These are phyloP conservation scores for Hordeum marinum DNA, from an alignment of 176 grass and related monocot genomes.

Conservation along the genomic window DNA sequence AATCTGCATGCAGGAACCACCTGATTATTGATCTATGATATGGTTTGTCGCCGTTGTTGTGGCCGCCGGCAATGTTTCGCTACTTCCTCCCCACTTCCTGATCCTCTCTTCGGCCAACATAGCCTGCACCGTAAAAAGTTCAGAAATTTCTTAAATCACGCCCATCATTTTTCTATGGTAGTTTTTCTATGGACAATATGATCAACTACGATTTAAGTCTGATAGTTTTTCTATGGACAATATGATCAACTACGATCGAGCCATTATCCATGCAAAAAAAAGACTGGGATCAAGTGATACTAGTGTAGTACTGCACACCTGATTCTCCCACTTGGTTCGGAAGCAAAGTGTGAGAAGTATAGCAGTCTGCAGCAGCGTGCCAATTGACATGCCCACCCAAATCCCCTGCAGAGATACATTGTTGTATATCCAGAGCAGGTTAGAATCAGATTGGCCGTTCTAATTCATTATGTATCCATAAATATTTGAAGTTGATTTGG, in stretches of 20 bases:
- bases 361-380: conserved; percentile 67
- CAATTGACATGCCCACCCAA: conserved; percentile 86
- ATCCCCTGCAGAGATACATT: conserved; percentile 64
- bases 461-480: background rate
- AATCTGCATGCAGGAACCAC: background rate
- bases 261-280: background rate
- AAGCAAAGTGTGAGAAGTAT: conserved; percentile 53
- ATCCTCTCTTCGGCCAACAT: conserved; percentile 55
- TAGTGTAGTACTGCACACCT: conserved; percentile 53
- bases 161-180: no score
- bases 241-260: background rate
- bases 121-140: conserved; percentile 28
- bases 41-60: background rate
- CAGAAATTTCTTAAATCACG: background rate
- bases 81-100: conserved; percentile 59
- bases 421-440: background rate
- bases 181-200: no score
- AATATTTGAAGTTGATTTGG: background rate
- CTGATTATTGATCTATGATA: background rate
- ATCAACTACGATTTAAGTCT: no score
- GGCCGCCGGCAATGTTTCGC: conserved; percentile 7
- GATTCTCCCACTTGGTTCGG: conserved; percentile 83
- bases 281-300: background rate
- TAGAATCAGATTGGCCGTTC: background rate
- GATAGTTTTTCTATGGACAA: no score